These are phyloP conservation scores for Lonicera japonica DNA, from an alignment of 129 eudicot species.

Conservation along the genomic window DNA sequence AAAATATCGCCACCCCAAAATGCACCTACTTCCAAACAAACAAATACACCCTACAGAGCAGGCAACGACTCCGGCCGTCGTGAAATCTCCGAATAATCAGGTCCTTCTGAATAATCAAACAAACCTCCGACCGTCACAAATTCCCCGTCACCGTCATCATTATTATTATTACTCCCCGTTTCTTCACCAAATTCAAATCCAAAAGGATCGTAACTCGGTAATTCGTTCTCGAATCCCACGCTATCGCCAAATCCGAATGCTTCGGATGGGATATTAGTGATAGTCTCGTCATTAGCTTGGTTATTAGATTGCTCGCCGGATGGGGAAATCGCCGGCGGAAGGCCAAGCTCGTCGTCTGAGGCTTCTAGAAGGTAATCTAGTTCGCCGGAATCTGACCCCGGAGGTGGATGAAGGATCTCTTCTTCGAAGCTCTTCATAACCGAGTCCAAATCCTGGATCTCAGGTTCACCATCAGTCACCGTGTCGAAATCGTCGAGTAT, in stretches of 20 bases:
- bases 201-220: constrained; percentile 14
- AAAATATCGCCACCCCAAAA: too few relatives aligned
- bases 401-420: constrained; percentile 20
- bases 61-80: constrained; percentile 28
- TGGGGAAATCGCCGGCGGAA: constrained; percentile 32
- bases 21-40: too few relatives aligned
- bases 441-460: constrained; percentile 28
- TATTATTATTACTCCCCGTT: neutral
- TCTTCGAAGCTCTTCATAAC: constrained; percentile 43
- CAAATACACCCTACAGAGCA: constrained; percentile 5
- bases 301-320: neutral
- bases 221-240: constrained; percentile 13
- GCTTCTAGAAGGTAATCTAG: constrained; percentile 54
- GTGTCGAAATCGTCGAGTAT: constrained; percentile 25
- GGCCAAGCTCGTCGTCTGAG: constrained; percentile 71
- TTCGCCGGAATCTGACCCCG: constrained; percentile 23
- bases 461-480: constrained; percentile 1
- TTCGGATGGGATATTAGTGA: neutral
- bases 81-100: constrained; percentile 18
- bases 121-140: constrained; percentile 22
- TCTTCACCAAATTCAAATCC: constrained; percentile 15
- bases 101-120: constrained; percentile 28
- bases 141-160: constrained; percentile 3
- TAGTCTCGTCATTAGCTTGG: neutral
- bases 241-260: neutral